Percentiles rank a stretch among this genome's conserved stretches.
phyloP scores from a whole-genome alignment of 495 filamentous ascomycete species.

The Aspergillus bridgeri region DNA sequence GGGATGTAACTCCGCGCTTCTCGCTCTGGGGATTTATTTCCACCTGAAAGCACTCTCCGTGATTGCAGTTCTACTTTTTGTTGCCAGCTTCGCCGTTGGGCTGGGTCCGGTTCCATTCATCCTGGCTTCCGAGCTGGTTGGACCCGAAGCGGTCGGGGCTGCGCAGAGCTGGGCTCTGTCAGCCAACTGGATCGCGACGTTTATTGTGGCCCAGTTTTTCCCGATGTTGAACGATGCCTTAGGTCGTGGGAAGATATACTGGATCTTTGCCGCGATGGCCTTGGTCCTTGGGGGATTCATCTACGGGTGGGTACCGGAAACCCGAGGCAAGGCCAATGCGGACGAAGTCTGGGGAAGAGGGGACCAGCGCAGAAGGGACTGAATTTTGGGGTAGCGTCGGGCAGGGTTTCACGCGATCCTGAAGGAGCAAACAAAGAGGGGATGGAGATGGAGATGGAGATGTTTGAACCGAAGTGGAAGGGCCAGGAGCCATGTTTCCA shows the following conservation, averaged over 20 bases:
- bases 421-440: too few relatives aligned
- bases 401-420: too few relatives aligned
- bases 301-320: constrained; percentile 71
- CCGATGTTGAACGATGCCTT: constrained; percentile 74
- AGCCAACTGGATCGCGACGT: constrained; percentile 88
- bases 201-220: constrained; percentile 90
- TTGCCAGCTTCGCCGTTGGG: constrained; percentile 84
- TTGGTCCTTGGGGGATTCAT: constrained; percentile 64
- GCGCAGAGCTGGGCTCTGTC: constrained; percentile 81
- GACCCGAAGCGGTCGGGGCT: constrained; percentile 81
- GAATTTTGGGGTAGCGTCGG: too few relatives aligned
- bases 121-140: constrained; percentile 83
- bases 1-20: constrained; percentile 65
- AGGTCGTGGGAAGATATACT: constrained; percentile 79
- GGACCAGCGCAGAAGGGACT: constrained; percentile 33
- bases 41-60: constrained; percentile 70
- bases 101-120: constrained; percentile 94
- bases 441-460: too few relatives aligned
- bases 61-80: constrained; percentile 76
- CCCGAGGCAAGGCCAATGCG: constrained; percentile 70
- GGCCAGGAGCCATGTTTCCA: too few relatives aligned
- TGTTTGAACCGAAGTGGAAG: too few relatives aligned
- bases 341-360: constrained; percentile 86
- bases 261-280: constrained; percentile 76
- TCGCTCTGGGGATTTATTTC: constrained; percentile 73